Percentiles rank a stretch among this genome's conserved stretches.
Conservation (phyloP, 306 rosid species). For the Cajanus cajan region DNA sequence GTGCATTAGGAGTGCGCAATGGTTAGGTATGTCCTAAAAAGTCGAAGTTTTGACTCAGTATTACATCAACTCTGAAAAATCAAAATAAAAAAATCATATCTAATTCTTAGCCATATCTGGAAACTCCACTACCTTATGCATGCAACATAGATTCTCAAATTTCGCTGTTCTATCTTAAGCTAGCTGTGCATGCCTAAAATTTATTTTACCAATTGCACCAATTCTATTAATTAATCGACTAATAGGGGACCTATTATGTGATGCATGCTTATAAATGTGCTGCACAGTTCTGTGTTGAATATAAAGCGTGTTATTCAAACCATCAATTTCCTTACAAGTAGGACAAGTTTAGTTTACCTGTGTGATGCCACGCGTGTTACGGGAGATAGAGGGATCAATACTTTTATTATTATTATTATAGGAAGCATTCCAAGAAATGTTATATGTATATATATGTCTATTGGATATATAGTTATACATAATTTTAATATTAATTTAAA, state of each 20-base stretch:
- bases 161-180: not conserved
- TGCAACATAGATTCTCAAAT: constrained; percentile 32
- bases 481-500: too few relatives aligned
- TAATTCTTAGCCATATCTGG: constrained; percentile 15
- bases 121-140: constrained; percentile 30
- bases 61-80: not conserved
- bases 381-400: not conserved
- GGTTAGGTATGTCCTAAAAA: constrained; percentile 39
- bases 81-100: not conserved
- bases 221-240: not conserved
- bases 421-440: too few relatives aligned
- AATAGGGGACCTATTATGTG: not conserved
- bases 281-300: not conserved
- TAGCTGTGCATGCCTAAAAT: not conserved
- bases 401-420: not conserved
- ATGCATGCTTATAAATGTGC: not conserved
- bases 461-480: too few relatives aligned
- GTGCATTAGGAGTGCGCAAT: constrained; percentile 18
- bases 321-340: not conserved
- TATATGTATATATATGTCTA: too few relatives aligned
- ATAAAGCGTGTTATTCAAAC: not conserved
- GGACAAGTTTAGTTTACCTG: not conserved
- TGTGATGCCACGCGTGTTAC: not conserved
- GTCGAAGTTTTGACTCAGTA: constrained; percentile 36
- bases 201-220: not conserved